Evolutionary conservation across 2,329 filamentous ascomycete species (phyloP).

Genomic region (Fusarium ramigenum): DNA sequence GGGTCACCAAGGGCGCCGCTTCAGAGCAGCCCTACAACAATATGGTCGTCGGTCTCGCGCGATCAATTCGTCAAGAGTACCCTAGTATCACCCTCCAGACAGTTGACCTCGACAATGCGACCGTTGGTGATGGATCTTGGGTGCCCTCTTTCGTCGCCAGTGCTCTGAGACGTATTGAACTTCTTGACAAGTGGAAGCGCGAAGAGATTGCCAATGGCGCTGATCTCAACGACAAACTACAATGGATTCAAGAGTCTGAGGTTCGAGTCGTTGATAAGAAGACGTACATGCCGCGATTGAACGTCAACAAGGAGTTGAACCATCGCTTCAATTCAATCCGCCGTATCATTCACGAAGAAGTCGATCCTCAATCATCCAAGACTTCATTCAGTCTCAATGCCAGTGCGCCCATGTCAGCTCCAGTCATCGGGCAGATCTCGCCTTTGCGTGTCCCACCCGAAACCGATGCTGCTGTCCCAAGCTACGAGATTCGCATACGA

Average conservation of each 20-base stretch:
- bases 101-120: neutral
- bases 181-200: neutral
- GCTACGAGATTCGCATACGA: neutral
- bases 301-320: neutral
- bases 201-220: neutral
- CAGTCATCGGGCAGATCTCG: neutral
- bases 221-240: neutral
- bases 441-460: neutral
- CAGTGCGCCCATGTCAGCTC: neutral
- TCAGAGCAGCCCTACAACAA: slow-evolving; percentile 13
- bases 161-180: neutral
- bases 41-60: slow-evolving; percentile 4
- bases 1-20: slow-evolving; percentile 3
- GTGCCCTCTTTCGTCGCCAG: neutral
- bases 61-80: slow-evolving; percentile 6
- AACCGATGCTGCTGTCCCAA: neutral
- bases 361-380: neutral
- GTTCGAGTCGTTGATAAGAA: neutral
- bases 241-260: slow-evolving; percentile 4
- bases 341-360: neutral
- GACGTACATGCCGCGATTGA: neutral
- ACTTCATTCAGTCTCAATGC: neutral
- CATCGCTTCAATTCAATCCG: slow-evolving; percentile 1
- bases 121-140: neutral
- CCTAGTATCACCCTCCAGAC: slow-evolving; percentile 1